A percentile compares a stretch with the other conserved stretches of the same genome.
Evolutionary conservation across 1,284 basidiomycete genomes (phyloP).

Genomic region (Ustilago sp.): DNA sequence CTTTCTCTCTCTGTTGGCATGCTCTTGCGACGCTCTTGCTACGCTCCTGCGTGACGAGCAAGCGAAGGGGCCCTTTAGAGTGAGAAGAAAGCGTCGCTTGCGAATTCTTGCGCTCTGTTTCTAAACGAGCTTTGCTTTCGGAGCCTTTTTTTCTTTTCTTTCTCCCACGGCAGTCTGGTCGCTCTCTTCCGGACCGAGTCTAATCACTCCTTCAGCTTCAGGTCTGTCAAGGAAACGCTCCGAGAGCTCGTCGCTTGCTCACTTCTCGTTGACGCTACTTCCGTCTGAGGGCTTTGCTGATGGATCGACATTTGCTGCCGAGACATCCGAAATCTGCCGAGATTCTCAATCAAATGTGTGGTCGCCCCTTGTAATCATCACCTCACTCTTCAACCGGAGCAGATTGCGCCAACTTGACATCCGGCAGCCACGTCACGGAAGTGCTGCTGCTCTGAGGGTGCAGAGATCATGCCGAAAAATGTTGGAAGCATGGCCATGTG

Average conservation of each 20-base stretch:
- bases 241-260: background rate
- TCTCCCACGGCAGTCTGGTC: background rate
- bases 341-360: background rate
- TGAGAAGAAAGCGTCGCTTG: background rate
- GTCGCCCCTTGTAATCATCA: background rate
- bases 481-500: background rate
- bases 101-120: background rate
- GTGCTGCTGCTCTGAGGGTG: background rate
- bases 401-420: background rate
- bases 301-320: background rate
- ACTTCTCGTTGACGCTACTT: background rate
- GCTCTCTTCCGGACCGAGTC: background rate
- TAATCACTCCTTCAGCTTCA: background rate
- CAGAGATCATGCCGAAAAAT: background rate
- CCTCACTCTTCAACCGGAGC: background rate
- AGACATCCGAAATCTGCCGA: background rate
- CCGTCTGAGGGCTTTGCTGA: background rate
- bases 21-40: background rate
- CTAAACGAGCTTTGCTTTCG: constrained; percentile 9
- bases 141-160: constrained; percentile 4
- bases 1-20: background rate
- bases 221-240: background rate
- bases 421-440: background rate
- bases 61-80: no score
- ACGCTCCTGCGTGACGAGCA: background rate